phyloP scores from a whole-genome alignment of 441 rosid genomes.

The Gossypium aridum region DNA sequence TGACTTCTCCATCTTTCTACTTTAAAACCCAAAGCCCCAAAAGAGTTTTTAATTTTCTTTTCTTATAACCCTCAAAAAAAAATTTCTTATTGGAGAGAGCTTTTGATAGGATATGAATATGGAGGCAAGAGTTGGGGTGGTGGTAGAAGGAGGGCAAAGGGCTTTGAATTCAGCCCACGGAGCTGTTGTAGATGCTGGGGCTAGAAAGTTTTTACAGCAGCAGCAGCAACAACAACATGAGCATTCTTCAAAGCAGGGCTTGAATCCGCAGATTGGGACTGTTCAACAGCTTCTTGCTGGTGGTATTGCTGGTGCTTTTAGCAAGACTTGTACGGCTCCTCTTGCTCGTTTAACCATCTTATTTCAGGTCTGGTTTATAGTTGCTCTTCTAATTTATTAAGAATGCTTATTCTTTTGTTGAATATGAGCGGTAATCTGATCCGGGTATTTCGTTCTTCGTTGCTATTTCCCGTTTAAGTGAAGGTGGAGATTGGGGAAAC shows the following conservation, averaged over 20 bases:
- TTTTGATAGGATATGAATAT: slow-evolving; percentile 22
- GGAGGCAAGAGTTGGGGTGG: slow-evolving; percentile 79
- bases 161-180: slow-evolving; percentile 59
- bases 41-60: neutral
- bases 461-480: neutral
- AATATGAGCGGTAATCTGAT: neutral
- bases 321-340: slow-evolving; percentile 94
- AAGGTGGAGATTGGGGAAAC: neutral
- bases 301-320: slow-evolving; percentile 83
- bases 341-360: slow-evolving; percentile 85
- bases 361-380: slow-evolving; percentile 52
- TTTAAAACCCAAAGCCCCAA: neutral
- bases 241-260: slow-evolving; percentile 18
- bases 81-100: neutral
- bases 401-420: neutral
- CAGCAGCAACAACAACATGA: slow-evolving; percentile 5
- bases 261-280: slow-evolving; percentile 44
- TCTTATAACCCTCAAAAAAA: neutral
- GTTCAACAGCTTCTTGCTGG: slow-evolving; percentile 66
- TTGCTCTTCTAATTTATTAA: neutral
- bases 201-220: slow-evolving; percentile 42
- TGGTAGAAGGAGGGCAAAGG: slow-evolving; percentile 69
- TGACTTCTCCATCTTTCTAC: neutral
- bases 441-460: neutral
- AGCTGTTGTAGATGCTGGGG: slow-evolving; percentile 42